Base-by-base conservation (phyloP, 352 stramenopile genomes). In the Globisporangium splendens region DNA sequence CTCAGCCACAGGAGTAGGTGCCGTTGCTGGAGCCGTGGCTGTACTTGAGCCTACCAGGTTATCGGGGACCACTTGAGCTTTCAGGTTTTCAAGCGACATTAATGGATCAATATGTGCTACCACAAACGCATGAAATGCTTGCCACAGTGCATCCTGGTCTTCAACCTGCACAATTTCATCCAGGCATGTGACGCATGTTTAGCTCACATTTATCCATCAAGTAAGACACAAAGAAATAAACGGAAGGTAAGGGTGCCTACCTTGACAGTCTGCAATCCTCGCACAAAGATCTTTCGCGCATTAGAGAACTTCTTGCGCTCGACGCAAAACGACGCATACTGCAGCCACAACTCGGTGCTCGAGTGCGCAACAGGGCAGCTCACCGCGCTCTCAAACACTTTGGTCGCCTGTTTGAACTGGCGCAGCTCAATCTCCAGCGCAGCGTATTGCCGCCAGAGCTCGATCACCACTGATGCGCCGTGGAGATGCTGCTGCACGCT, bases 361-460 rank as follows among this genome's bases (percentile, higher is more conserved):
- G 22, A 44, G 18, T 69, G 64, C 1, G 77, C 79, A 3, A 88
- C 63, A 10, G 77, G 67, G 50, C 79, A 89, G 44, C 46, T 69
- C 47, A 79, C 73, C 6, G 78, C 83, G 43, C 68, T 60, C 58
- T 92, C 83, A 53, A 90, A 88, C 35, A 91, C 80, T 56, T 88
- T 90, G 8, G 83, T 92, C 42, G 83, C 81, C 65, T 92, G 83
- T 57, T 92, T 92, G 61, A 92, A 92, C 70, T 92, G 83, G 13
- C 83, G 78, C 52, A 92, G 61, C 35, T 87, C 83, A 47, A 90
- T 86, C 68, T 92, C 83, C 46, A 92, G 66, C 51, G 74, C 75
- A n/a, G 80, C 79, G 61, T 90, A 92, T n/a, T 66, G 54, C 3
- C 69, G 48, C 74, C 77, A 92, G 10, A 79, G 52, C 11, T 68